Base-by-base conservation (phyloP, 2,329 filamentous ascomycete species). In the Hymenoscyphus albidus region DNA sequence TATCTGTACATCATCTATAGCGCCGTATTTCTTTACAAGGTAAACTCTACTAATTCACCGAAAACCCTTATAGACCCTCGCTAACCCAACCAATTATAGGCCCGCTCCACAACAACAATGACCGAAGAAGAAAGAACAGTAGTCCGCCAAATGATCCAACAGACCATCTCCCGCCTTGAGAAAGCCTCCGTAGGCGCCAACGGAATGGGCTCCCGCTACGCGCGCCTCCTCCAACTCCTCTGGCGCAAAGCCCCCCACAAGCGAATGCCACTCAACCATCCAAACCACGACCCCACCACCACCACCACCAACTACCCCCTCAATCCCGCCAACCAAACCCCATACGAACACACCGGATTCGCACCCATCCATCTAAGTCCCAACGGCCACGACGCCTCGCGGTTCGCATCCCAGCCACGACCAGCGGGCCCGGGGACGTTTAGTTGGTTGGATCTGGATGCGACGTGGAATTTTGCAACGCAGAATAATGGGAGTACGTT, bases 1-100 rank as follows among this genome's bases (percentile, higher is more conserved):
- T 88, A 87, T 67, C 77, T 89, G 38, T 88, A 81, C 66, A 78
- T 80, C 40, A 88, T 88, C 31, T 88, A 88, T 72, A 84, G 84
- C 0, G 85, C 86, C 1, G 85, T 88, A 1, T 88, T 88, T 67
- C 73, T 88, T 5, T 88, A 88, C 77, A 88, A 89, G 76, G 83
- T 83, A 27, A 27, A 27, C 10, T 13, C 7, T 3, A 51, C 18
- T n/a, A 18, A 10, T 5, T 40, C 81, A 12, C 44, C 1, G 3
- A 16, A 51, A 2, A 13, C 2, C 13, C 13, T 16, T 51, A n/a
- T 2, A 16, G 5, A 18, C 35, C 2, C 10, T 18, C 55, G 22
- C 12, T 38, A 14, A 38, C 18, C 31, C 32, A 16, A 57, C 16
- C 82, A 1, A 84, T 57, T 31, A 44, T 35, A 71, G 67, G 68